These are phyloP conservation scores for Globisporangium cederbergense DNA, from an alignment of 352 stramenopile species.

Conservation along the genomic window DNA sequence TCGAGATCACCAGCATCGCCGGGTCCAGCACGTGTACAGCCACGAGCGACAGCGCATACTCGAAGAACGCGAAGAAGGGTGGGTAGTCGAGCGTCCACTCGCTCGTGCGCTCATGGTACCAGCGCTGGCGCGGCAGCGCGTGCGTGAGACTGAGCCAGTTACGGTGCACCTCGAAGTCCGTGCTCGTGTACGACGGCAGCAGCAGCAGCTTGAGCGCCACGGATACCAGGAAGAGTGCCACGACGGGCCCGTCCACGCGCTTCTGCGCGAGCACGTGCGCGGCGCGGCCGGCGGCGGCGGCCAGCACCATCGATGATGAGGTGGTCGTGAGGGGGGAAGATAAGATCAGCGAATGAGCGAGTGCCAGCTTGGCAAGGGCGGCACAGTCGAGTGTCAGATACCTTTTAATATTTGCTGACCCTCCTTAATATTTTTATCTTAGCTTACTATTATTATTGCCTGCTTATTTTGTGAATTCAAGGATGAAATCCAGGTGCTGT, in stretches of 20 bases:
- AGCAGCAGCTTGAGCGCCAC: constrained; percentile 88
- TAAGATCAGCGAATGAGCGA: constrained; percentile 8
- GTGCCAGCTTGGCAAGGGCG: not conserved
- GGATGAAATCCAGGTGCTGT: not conserved
- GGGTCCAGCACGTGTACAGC: constrained; percentile 46
- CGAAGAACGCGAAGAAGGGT: constrained; percentile 96
- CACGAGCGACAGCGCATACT: constrained; percentile 85
- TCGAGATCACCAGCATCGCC: constrained; percentile 62
- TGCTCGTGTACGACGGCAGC: constrained; percentile 92
- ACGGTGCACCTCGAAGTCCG: constrained; percentile 98
- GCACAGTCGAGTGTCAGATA: not conserved
- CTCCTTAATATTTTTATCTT: not conserved
- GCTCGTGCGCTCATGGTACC: constrained; percentile 95
- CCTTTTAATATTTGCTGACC: not conserved
- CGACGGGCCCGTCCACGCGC: constrained; percentile 36
- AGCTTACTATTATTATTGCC: not conserved
- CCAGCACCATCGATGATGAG: not conserved
- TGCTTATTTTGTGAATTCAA: not conserved
- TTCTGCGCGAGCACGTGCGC: constrained; percentile 17
- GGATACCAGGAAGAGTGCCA: constrained; percentile 46
- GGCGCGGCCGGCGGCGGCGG: not conserved
- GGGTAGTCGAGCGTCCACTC: constrained; percentile 99
- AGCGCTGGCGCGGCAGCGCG: constrained; percentile 79
- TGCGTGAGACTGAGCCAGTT: constrained; percentile 98
- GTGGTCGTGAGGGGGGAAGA: not conserved